phyloP scores from a whole-genome alignment of 768 basidiomycete genomes.

The Kwoniella sp. region DNA sequence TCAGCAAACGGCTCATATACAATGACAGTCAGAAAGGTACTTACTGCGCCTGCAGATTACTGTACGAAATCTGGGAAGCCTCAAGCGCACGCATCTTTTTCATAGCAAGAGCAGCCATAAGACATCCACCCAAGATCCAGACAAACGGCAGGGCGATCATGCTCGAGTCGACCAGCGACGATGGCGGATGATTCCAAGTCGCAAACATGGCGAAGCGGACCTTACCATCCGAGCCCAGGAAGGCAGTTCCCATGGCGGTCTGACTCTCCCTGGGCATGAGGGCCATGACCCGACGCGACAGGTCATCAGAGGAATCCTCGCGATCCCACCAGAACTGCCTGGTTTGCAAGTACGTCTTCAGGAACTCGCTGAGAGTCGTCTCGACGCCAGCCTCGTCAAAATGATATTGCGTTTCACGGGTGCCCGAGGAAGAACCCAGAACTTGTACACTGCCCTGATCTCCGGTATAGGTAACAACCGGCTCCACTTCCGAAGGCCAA shows the following conservation, averaged over 20 bases:
- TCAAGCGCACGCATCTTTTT: conserved; percentile 35
- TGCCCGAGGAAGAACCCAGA: conserved; percentile 13
- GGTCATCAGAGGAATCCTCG: conserved; percentile 19
- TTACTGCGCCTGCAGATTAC: conserved; percentile 47
- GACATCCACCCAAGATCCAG: conserved; percentile 33
- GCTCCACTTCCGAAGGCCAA: conserved; percentile 32
- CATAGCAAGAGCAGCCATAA: conserved; percentile 36
- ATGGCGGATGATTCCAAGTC: conserved; percentile 35
- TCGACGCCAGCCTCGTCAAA: conserved; percentile 7
- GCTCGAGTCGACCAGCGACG: conserved; percentile 27
- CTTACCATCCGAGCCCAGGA: conserved; percentile 32
- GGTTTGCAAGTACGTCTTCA: conserved; percentile 18
- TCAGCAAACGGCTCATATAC: background rate
- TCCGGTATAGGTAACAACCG: conserved; percentile 29
- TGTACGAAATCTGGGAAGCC: conserved; percentile 41
- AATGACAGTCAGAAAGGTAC: background rate
- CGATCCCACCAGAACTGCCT: conserved; percentile 38
- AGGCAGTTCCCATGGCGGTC: conserved; percentile 23
- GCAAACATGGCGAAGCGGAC: conserved; percentile 34
- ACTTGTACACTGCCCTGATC: background rate
- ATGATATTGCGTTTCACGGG: background rate
- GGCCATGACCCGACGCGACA: conserved; percentile 21
- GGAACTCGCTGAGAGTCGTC: conserved; percentile 17
- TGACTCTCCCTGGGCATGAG: conserved; percentile 30
- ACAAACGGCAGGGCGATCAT: conserved; percentile 29